A percentile compares a stretch with the other conserved stretches of the same genome.
phyloP scores from a whole-genome alignment of 2,329 filamentous ascomycete species.

The Herpotrichia juniperi region DNA sequence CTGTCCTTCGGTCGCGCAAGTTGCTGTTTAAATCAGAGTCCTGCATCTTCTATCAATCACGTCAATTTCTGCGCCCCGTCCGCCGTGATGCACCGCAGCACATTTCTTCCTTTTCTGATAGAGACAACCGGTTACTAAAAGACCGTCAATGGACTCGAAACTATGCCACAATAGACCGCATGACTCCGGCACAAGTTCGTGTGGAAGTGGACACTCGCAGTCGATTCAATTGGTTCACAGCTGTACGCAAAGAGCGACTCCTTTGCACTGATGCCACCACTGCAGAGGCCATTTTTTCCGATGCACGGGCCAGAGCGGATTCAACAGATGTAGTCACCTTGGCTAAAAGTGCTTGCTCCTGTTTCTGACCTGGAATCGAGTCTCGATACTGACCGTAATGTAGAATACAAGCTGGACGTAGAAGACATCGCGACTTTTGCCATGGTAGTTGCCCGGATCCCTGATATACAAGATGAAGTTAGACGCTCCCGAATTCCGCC shows the following conservation, averaged over 20 bases:
- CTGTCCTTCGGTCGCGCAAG: slow-evolving; percentile 14
- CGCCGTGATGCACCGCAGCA: slow-evolving; percentile 10
- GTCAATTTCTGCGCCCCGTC: slow-evolving; percentile 8
- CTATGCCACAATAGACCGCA: neutral
- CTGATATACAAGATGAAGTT: slow-evolving; percentile 25
- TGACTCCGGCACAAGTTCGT: neutral
- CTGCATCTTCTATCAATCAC: slow-evolving; percentile 28
- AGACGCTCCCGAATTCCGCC: slow-evolving; percentile 24
- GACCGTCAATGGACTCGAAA: neutral
- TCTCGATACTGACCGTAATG: neutral
- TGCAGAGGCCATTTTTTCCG: slow-evolving; percentile 30
- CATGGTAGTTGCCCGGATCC: slow-evolving; percentile 29
- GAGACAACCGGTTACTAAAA: neutral
- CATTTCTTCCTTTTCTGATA: neutral
- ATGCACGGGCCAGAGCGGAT: slow-evolving; percentile 18
- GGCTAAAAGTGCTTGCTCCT: slow-evolving; percentile 24
- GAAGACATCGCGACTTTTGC: slow-evolving; percentile 33
- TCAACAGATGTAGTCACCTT: slow-evolving; percentile 19
- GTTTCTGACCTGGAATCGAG: neutral
- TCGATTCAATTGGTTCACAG: slow-evolving; percentile 26
- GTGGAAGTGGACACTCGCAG: slow-evolving; percentile 20
- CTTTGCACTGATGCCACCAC: slow-evolving; percentile 19
- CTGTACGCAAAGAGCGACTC: slow-evolving; percentile 10
- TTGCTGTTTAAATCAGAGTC: slow-evolving; percentile 11
- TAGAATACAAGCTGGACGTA: slow-evolving; percentile 30